Evolutionary conservation across 345 rosid species (phyloP).

Genomic region (Ailanthus altissimus): DNA sequence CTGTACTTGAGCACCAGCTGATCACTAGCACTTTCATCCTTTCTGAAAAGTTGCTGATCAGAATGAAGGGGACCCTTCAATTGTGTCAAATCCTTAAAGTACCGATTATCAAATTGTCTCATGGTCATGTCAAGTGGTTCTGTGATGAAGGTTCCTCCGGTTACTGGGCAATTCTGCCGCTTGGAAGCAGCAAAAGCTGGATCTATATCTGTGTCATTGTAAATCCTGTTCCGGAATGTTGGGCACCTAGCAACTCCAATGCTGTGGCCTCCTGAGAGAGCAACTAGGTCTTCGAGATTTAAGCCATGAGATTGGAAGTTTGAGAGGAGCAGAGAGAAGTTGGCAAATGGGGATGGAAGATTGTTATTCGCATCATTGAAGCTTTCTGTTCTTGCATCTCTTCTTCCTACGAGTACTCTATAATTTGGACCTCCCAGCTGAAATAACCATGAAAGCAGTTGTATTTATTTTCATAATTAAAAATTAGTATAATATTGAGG

Average conservation of each 20-base stretch:
- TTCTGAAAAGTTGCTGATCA: slow-evolving; percentile 45
- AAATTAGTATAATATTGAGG: too few species aligned
- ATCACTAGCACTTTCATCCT: slow-evolving; percentile 36
- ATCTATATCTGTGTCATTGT: slow-evolving; percentile 48
- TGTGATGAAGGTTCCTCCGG: slow-evolving; percentile 36
- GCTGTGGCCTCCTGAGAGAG: slow-evolving; percentile 41
- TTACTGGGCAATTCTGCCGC: slow-evolving; percentile 33
- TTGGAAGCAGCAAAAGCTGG: slow-evolving; percentile 30
- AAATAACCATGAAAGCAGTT: not conserved
- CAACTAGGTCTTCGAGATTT: slow-evolving; percentile 15
- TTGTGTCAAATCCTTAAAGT: slow-evolving; percentile 35
- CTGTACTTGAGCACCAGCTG: slow-evolving; percentile 33
- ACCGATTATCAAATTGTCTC: slow-evolving; percentile 37
- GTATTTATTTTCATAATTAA: too few species aligned
- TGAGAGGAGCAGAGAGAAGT: slow-evolving; percentile 13
- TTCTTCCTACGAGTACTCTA: not conserved
- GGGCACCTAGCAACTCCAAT: slow-evolving; percentile 53
- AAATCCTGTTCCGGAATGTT: slow-evolving; percentile 37
- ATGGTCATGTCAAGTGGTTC: slow-evolving; percentile 44
- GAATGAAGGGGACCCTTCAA: slow-evolving; percentile 47
- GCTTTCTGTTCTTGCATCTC: slow-evolving; percentile 21
- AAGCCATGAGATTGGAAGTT: slow-evolving; percentile 18
- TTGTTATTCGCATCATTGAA: not conserved
- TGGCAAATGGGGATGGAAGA: slow-evolving; percentile 9
- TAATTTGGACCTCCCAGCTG: slow-evolving; percentile 17